Percentiles rank a stretch among this genome's conserved stretches.
Conservation (phyloP, 345 rosid species). For the Syzygium grande region DNA sequence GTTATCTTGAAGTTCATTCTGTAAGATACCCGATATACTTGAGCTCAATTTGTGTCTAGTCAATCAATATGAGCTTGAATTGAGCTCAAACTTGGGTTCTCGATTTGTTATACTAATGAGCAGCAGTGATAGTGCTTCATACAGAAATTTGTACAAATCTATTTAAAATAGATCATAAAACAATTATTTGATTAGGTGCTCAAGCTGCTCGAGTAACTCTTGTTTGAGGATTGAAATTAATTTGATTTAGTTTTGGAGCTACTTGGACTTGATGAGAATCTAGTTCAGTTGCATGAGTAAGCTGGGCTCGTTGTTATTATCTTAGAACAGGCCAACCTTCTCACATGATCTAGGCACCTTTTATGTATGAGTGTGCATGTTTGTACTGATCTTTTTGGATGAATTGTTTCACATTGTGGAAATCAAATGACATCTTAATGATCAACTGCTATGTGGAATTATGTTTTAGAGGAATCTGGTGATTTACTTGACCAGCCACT, state of each 20-base stretch:
- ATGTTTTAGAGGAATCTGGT: slow-evolving; percentile 28
- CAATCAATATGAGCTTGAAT: background rate
- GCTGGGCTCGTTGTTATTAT: background rate
- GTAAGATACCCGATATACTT: background rate
- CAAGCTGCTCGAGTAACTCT: background rate
- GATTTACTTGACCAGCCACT: slow-evolving; percentile 3
- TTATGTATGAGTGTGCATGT: background rate
- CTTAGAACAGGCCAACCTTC: background rate
- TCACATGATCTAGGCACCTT: background rate
- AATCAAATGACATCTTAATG: background rate
- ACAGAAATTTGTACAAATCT: background rate
- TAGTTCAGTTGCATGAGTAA: background rate
- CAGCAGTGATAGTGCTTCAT: background rate
- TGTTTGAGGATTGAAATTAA: background rate
- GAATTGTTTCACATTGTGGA: background rate
- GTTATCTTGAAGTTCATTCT: background rate
- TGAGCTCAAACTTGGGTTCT: background rate
- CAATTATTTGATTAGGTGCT: background rate
- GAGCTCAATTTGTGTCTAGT: background rate
- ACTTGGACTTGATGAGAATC: background rate
- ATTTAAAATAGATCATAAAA: background rate
- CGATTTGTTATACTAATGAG: background rate
- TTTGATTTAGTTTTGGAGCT: background rate
- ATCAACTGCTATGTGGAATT: background rate
- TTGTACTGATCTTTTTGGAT: background rate